Evolutionary conservation across 75 land plant genomes (phyloP).

Genomic region (Adiantum capillusveneris): DNA sequence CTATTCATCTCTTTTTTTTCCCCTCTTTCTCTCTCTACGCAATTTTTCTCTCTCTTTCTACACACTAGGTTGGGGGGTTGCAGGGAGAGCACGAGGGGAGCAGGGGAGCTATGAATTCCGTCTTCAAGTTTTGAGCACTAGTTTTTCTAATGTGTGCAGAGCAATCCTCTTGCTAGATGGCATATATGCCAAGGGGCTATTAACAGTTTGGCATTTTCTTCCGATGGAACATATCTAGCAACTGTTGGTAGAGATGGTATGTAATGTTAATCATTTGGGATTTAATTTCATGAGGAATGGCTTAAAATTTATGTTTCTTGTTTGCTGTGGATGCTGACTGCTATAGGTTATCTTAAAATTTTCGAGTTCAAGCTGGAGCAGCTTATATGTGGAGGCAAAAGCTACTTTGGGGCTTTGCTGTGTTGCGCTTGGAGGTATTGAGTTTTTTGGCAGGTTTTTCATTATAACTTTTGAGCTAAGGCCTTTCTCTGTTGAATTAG

Average conservation of each 20-base stretch:
- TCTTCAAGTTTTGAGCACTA: background rate
- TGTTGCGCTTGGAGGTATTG: slow-evolving; percentile 99
- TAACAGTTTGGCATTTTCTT: slow-evolving; percentile 71
- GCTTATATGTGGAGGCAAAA: slow-evolving; percentile 82
- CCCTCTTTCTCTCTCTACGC: background rate
- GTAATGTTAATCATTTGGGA: too few relatives aligned
- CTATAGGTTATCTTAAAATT: slow-evolving; percentile 85
- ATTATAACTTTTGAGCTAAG: too few relatives aligned
- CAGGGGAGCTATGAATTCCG: background rate
- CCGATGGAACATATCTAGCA: slow-evolving; percentile 69
- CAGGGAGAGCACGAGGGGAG: too few relatives aligned
- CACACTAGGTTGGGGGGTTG: too few relatives aligned
- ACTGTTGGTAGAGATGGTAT: slow-evolving; percentile 99
- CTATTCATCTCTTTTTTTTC: too few relatives aligned
- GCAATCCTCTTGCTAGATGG: slow-evolving; percentile 98
- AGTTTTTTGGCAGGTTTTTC: too few relatives aligned
- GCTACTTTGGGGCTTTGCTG: slow-evolving; percentile 89
- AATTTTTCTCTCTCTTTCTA: too few relatives aligned
- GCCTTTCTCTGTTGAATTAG: too few relatives aligned
- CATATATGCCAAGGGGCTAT: slow-evolving; percentile 92
- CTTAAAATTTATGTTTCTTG: background rate
- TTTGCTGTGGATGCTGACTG: slow-evolving; percentile 3
- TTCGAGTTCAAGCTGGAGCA: slow-evolving; percentile 84
- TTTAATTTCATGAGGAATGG: too few relatives aligned
- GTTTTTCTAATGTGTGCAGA: slow-evolving; percentile 35